Evolutionary conservation across 2,329 filamentous ascomycete species (phyloP).

Genomic region (Diaporthe sp.): DNA sequence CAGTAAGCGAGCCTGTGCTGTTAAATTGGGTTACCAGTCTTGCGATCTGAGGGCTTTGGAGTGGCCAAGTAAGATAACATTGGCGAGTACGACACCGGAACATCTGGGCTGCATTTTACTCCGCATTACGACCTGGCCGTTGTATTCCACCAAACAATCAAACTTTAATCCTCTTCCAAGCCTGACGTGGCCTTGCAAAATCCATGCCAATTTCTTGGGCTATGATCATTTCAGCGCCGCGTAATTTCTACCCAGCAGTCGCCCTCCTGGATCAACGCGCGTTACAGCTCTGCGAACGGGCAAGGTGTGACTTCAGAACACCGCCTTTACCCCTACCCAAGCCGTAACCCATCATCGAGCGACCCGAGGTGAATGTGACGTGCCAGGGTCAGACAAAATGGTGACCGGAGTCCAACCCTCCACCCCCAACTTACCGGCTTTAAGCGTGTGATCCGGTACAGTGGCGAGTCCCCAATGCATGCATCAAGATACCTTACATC

Average conservation of each 20-base stretch:
- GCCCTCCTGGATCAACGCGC: neutral
- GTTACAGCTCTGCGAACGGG: conserved; percentile 10
- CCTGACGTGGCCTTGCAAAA: neutral
- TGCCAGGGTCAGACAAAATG: neutral
- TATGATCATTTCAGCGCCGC: neutral
- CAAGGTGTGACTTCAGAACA: neutral
- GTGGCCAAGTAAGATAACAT: neutral
- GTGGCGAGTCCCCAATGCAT: neutral
- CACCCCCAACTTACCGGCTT: neutral
- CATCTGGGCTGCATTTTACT: neutral
- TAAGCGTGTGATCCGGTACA: neutral
- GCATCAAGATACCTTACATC: neutral
- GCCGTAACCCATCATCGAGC: neutral
- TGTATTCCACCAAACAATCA: neutral
- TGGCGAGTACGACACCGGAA: neutral
- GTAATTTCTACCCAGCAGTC: neutral
- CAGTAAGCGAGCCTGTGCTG: neutral
- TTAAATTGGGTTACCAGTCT: neutral
- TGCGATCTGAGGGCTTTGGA: neutral
- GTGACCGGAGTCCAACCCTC: neutral
- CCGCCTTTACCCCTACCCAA: neutral
- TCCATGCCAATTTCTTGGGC: neutral
- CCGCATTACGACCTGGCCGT: neutral
- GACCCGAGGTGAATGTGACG: no score
- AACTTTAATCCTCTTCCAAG: conserved; percentile 17